Base-by-base conservation (phyloP, 805 yeast genomes). In the Ogataea chonburiensis region DNA sequence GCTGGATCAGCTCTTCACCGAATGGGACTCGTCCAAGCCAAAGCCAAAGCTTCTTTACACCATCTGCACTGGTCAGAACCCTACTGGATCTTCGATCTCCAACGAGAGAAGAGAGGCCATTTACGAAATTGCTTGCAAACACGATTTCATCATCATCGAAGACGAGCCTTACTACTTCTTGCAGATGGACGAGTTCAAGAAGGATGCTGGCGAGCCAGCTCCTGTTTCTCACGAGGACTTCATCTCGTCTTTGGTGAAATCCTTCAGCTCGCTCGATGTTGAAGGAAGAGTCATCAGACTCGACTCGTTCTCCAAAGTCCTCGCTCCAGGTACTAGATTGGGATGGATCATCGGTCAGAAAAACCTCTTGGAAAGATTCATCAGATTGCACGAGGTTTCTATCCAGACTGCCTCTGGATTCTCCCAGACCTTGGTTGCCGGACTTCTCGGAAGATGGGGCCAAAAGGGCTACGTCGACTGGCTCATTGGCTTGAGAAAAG, bases 121-220 rank as follows among this genome's bases (percentile, higher is more conserved):
- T 49, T 89, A 88, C 64, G 72, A 75, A 43, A 58, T 91, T 45
- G 91, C 95, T 22, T 80, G 77, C 57, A 81, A 86, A 67, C 84
- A 88, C 61, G 96, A 93, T 65, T 72, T 91, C 58, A 54, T 91
- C 38, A 81, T 91, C 49, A 61, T 91, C 34, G 98, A 91, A 68
- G 98, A 91, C 62, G 98, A 93, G 66, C 98, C 98, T 37, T 91
- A 91, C 77, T 91, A 86, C 71, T 91, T 87, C 70, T 70, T 91
- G 60, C 98, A 91, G 67, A 87, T 91, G 95, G 91, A 84, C 42
- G 58, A 73, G 31, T 93, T 86, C 69, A 67, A 76, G 16, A 49
- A 55, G 40, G 65, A 52, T 16, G 42, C 53, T 8, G 43, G 66
- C 11, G 49, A 43, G 17, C 46, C 49, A n/a, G 28, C 43, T 16